These are phyloP conservation scores for Marasmius sp. DNA, from an alignment of 1,284 basidiomycete species.

Conservation along the genomic window DNA sequence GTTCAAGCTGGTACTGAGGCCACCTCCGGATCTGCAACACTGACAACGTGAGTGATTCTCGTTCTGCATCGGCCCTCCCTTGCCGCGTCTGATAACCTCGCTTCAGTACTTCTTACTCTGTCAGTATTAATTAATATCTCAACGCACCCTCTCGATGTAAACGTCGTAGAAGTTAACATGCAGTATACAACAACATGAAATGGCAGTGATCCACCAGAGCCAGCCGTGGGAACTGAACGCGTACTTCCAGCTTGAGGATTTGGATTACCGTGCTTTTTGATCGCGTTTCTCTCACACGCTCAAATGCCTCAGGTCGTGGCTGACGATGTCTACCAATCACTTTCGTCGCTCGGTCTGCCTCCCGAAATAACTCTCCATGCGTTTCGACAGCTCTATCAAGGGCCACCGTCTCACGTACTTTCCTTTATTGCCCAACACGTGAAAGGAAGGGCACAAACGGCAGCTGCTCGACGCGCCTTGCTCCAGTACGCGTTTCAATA, in stretches of 20 bases:
- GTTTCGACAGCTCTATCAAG: background rate
- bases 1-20: slow-evolving; percentile 61
- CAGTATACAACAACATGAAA: too few relatives aligned
- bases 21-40: slow-evolving; percentile 52
- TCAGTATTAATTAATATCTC: slow-evolving; percentile 36
- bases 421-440: background rate
- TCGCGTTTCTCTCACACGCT: too few relatives aligned
- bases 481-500: background rate
- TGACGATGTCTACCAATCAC: background rate
- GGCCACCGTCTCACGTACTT: background rate
- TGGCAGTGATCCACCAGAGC: too few relatives aligned
- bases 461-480: background rate
- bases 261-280: too few relatives aligned
- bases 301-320: too few relatives aligned
- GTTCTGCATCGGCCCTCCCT: background rate
- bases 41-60: slow-evolving; percentile 43
- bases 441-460: background rate
- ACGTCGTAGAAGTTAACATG: too few relatives aligned
- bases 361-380: background rate
- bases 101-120: slow-evolving; percentile 38
- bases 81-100: background rate
- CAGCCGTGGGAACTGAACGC: too few relatives aligned
- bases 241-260: too few relatives aligned
- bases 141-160: too few relatives aligned
- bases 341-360: background rate